Conservation (phyloP, 352 stramenopile species). For the Plasmopara halstedii region DNA sequence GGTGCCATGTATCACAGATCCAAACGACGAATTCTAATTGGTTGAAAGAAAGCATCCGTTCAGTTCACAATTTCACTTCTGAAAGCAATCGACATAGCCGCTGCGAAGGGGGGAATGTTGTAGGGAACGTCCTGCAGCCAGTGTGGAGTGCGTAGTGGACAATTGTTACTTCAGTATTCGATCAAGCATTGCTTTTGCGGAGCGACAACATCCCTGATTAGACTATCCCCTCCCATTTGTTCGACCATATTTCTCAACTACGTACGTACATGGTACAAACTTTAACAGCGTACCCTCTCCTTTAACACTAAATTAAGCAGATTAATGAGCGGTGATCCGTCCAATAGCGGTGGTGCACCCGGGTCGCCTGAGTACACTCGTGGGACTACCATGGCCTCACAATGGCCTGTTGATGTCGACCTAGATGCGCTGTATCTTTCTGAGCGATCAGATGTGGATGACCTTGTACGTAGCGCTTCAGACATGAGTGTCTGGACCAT, state of each 20-base stretch:
- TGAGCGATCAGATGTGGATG: constrained; percentile 61
- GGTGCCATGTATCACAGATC: too few species aligned
- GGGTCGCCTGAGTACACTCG: constrained; percentile 21
- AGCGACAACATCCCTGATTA: not conserved
- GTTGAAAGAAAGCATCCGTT: constrained; percentile 1
- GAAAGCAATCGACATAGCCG: constrained; percentile 7
- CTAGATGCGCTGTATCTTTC: constrained; percentile 69
- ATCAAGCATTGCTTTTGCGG: not conserved
- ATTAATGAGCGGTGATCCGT: constrained; percentile 17
- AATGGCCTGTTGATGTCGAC: constrained; percentile 71
- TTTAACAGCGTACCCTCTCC: not conserved
- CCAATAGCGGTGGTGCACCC: constrained; percentile 1
- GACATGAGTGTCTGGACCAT: constrained; percentile 75
- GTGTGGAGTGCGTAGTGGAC: constrained; percentile 5
- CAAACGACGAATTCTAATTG: constrained; percentile 5
- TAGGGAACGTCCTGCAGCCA: too few species aligned
- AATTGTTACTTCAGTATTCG: constrained; percentile 3
- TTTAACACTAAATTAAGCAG: not conserved
- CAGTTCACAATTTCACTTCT: constrained; percentile 17
- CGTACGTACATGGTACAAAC: not conserved
- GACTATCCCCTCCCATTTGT: not conserved
- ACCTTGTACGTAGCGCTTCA: constrained; percentile 49
- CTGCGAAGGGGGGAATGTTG: constrained; percentile 14
- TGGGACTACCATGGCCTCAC: constrained; percentile 20
- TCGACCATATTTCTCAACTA: not conserved